Percentiles rank a stretch among this genome's conserved stretches.
These are phyloP conservation scores for Podila horticola DNA, from an alignment of 192 early-diverging fungal species.

Conservation along the genomic window DNA sequence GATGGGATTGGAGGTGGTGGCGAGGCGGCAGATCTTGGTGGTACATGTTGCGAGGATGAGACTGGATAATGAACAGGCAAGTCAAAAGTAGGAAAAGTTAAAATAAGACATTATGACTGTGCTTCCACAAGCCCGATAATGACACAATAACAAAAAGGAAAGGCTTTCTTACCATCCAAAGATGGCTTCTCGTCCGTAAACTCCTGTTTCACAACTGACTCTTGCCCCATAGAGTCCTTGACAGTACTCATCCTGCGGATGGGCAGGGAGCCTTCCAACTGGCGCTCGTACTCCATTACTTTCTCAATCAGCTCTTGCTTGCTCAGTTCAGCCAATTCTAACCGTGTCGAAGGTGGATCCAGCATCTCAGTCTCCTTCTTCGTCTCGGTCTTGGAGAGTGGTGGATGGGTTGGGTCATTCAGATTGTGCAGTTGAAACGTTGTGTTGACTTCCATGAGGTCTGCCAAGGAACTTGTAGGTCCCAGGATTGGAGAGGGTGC, in stretches of 20 bases:
- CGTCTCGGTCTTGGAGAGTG: conserved; percentile 7
- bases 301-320: conserved; percentile 56
- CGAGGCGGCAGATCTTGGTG: background rate
- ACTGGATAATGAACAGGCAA: background rate
- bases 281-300: conserved; percentile 55
- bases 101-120: background rate
- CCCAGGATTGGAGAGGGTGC: conserved; percentile 30
- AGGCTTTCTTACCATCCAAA: background rate
- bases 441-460: conserved; percentile 22
- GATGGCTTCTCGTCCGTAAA: background rate
- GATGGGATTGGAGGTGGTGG: conserved; percentile 11
- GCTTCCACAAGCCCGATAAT: too few relatives aligned
- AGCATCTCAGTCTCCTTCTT: conserved; percentile 20
- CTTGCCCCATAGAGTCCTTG: conserved; percentile 23
- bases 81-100: background rate
- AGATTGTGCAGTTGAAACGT: conserved; percentile 45
- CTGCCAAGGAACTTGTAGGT: conserved; percentile 12
- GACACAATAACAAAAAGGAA: too few relatives aligned
- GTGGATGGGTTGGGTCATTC: conserved; percentile 17
- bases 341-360: conserved; percentile 34
- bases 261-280: conserved; percentile 36
- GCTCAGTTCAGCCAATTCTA: conserved; percentile 28
- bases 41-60: conserved; percentile 1
- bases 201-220: background rate
- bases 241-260: conserved; percentile 24